Evolutionary conservation across 1,139 yeast genomes (phyloP).

Genomic region (Scheffersomyces cryptocercus): DNA sequence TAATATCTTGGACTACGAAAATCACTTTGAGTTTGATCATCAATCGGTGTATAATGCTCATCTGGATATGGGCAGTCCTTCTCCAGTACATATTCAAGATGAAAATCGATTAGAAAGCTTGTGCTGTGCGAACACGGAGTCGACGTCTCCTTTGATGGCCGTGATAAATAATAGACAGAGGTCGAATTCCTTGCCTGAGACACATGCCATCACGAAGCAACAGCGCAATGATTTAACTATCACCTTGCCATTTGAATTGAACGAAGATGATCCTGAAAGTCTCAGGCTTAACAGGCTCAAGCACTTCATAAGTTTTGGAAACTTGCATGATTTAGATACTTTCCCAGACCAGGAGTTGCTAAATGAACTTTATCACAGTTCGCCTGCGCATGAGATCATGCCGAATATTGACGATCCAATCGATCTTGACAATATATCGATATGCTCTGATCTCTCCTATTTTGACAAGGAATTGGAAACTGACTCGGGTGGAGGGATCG

Average conservation of each 20-base stretch:
- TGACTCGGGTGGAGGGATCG: constrained; percentile 15
- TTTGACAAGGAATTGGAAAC: constrained; percentile 6
- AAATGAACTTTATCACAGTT: background rate
- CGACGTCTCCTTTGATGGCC: constrained; percentile 14
- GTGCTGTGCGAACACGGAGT: constrained; percentile 7
- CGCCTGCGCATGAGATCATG: constrained; percentile 2
- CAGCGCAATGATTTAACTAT: constrained; percentile 1
- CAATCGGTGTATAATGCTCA: constrained; percentile 1
- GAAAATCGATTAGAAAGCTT: constrained; percentile 2
- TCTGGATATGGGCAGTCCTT: background rate
- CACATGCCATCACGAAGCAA: constrained; percentile 6
- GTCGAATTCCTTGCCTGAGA: constrained; percentile 27
- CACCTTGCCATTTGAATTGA: background rate
- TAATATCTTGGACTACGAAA: background rate
- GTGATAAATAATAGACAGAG: constrained; percentile 9
- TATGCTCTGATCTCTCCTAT: constrained; percentile 29
- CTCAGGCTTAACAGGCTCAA: constrained; percentile 23
- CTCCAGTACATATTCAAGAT: background rate
- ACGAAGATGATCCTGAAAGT: constrained; percentile 16
- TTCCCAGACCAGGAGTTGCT: background rate
- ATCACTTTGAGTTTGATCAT: background rate
- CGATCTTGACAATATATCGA: constrained; percentile 23
- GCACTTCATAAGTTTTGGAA: constrained; percentile 23
- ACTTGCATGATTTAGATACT: constrained; percentile 5
- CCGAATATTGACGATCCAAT: constrained; percentile 10